Evolutionary conservation across 1,284 basidiomycete genomes (phyloP).

Genomic region (Trichosporon asahii): DNA sequence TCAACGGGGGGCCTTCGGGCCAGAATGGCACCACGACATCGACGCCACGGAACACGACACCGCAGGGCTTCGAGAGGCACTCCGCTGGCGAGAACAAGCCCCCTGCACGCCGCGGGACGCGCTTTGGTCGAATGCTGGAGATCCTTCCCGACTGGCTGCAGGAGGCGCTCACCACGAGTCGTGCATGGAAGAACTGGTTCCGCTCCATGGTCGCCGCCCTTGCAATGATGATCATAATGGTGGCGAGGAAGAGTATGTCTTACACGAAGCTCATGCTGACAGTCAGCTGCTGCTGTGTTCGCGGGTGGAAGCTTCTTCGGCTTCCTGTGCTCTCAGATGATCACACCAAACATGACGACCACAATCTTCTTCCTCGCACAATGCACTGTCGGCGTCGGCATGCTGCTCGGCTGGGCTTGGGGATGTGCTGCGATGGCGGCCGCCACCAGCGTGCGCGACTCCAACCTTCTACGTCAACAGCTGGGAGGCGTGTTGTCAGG

Average conservation of each 20-base stretch:
- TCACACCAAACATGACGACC: constrained; percentile 46
- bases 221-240: constrained; percentile 36
- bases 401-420: constrained; percentile 71
- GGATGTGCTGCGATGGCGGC: constrained; percentile 68
- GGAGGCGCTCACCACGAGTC: constrained; percentile 23
- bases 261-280: neutral
- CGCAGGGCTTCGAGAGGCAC: neutral
- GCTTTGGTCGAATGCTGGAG: neutral
- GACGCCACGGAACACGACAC: neutral
- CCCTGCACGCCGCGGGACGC: neutral
- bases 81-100: neutral
- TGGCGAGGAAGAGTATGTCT: constrained; percentile 32
- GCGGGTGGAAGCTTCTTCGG: constrained; percentile 35
- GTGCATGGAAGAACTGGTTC: constrained; percentile 48
- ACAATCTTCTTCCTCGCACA: constrained; percentile 51
- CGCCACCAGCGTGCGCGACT: constrained; percentile 59
- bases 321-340: constrained; percentile 39
- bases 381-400: constrained; percentile 58
- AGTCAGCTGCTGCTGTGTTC: neutral
- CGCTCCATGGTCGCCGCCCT: constrained; percentile 42
- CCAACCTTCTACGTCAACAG: constrained; percentile 46
- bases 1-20: neutral
- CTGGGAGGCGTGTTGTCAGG: neutral
- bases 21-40: neutral
- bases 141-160: constrained; percentile 34